Percentiles rank a stretch among this genome's conserved stretches.
These are phyloP conservation scores for Allium sativum DNA, from an alignment of 106 monocot species.

Conservation along the genomic window DNA sequence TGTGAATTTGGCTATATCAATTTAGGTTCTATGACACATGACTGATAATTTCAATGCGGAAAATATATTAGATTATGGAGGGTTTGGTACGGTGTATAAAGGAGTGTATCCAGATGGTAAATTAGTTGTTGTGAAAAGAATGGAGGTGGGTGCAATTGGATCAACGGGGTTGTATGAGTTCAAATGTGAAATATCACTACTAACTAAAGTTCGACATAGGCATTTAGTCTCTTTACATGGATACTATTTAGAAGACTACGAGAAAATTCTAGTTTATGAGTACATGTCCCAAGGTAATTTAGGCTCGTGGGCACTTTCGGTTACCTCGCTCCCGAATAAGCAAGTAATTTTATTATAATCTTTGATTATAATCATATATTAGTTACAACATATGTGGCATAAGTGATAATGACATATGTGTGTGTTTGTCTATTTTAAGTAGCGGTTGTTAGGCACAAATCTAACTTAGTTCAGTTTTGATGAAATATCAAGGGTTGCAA, in stretches of 20 bases:
- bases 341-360: slow-evolving; percentile 22
- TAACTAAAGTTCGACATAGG: slow-evolving; percentile 54
- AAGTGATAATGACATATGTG: too few relatives aligned
- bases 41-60: slow-evolving; percentile 51
- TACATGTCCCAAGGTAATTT: slow-evolving; percentile 60
- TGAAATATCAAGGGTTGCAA: too few relatives aligned
- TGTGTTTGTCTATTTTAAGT: too few relatives aligned
- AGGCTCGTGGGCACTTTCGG: slow-evolving; percentile 76
- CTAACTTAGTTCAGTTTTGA: too few relatives aligned
- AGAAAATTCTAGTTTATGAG: slow-evolving; percentile 62
- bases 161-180: slow-evolving; percentile 54
- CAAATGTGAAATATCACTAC: slow-evolving; percentile 47
- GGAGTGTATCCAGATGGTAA: slow-evolving; percentile 52
- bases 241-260: slow-evolving; percentile 56
- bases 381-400: too few relatives aligned
- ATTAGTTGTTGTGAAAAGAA: slow-evolving; percentile 60
- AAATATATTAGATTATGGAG: slow-evolving; percentile 53
- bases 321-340: slow-evolving; percentile 66
- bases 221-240: slow-evolving; percentile 58
- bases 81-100: slow-evolving; percentile 68
- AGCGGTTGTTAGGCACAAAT: too few relatives aligned
- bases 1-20: slow-evolving; percentile 32
- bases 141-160: slow-evolving; percentile 36
- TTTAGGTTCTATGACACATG: slow-evolving; percentile 36
- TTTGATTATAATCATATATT: too few relatives aligned